These are phyloP conservation scores for Trichopus zeylanicus DNA, from an alignment of 116 monocot species.

Conservation along the genomic window DNA sequence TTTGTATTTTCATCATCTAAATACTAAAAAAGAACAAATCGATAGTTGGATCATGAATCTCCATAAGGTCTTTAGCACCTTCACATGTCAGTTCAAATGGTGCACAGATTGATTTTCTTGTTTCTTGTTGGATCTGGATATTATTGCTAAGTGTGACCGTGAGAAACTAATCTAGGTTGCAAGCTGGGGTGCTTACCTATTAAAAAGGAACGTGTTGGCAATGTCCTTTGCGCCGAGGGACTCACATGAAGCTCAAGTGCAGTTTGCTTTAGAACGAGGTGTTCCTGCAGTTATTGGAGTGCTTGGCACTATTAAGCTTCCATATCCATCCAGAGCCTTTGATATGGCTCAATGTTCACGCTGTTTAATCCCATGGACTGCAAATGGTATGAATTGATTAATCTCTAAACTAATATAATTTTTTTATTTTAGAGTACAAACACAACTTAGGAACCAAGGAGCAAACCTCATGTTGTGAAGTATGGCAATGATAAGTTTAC, in stretches of 20 bases:
- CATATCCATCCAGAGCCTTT: constrained; percentile 61
- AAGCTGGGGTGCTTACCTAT: constrained; percentile 59
- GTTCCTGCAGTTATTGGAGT: constrained; percentile 73
- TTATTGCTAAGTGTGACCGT: no score
- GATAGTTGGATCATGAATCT: no score
- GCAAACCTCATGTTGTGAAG: no score
- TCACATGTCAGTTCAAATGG: no score
- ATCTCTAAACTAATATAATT: no score
- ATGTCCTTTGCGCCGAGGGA: constrained; percentile 76
- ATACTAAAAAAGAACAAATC: no score
- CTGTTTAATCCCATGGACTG: constrained; percentile 55
- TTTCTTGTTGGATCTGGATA: no score
- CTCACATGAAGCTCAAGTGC: constrained; percentile 54
- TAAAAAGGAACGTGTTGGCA: constrained; percentile 43
- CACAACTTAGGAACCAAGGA: no score
- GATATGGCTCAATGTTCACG: constrained; percentile 71
- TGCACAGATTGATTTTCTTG: no score
- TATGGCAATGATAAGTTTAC: no score
- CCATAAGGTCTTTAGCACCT: no score
- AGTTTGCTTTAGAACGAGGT: constrained; percentile 75
- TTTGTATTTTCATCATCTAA: not conserved
- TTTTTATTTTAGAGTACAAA: no score
- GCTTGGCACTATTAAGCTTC: constrained; percentile 51
- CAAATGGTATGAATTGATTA: constrained; percentile 31
- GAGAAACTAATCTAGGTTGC: constrained; percentile 56